Base-by-base conservation (phyloP, 225 moss, liverwort and hornwort genomes). In the Pleurozium schreberi region DNA sequence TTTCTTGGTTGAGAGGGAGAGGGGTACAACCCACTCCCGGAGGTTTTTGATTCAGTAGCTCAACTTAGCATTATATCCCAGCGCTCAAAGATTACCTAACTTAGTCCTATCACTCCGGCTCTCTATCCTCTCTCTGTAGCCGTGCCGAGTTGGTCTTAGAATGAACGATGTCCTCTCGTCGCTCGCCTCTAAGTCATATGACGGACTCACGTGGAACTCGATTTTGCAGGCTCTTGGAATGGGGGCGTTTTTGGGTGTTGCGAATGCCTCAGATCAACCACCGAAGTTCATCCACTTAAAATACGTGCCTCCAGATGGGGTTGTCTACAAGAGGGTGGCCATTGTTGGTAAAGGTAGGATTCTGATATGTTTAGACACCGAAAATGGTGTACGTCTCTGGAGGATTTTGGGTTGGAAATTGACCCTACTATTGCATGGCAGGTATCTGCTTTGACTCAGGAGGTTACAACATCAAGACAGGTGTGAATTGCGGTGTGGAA, bases 261-360 rank as follows among this genome's bases (percentile, higher is more conserved):
- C 94, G 45, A 93, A 83, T 85, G 95, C 92, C 65, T 95, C 95
- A 34, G 94, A 93, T 82, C 89, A 90, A 64, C 85, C 90, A 74
- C 95, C 95, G 40, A 95, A 95, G 85, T 94, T 95, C 81, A 92
- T 94, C 60, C 95, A 95, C 87, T 85, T 95, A 81, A 94, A 93
- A 76, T 95, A 93, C 80, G 79, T 85, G 65, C 95, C 95, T 57
- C 93, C 91, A 78, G 93, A 93, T 83, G 93, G 94, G 62, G 84
- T 92, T 74, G 94, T 95, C 73, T 91, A 95, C 88, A 95, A 93
- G 92, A 95, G 92, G 88, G 93, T 95, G 71, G 95, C 95, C 34
- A 95, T 95, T 90, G 95, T 95, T 79, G 95, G 95, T 50, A 94
- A 95, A 92, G 95, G 95, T 93, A 84, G 49, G 74, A 88, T 81